A percentile compares a stretch with the other conserved stretches of the same genome.
Evolutionary conservation across 2,329 filamentous ascomycete genomes (phyloP).

Genomic region (Leptodontidium sp.): DNA sequence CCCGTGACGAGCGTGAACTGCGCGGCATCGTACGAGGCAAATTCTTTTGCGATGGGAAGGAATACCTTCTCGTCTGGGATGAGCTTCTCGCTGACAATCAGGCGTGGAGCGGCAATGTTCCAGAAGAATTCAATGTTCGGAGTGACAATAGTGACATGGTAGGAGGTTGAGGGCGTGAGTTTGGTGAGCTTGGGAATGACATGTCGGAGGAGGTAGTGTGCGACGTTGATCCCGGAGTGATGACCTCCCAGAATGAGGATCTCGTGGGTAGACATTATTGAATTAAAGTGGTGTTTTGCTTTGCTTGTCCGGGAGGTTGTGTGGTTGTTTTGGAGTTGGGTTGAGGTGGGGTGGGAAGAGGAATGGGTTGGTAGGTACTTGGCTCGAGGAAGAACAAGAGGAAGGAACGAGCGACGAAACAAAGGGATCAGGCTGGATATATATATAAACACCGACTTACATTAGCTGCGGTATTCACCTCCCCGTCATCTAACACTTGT

Average conservation of each 20-base stretch:
- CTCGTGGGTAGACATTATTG: conserved; percentile 28
- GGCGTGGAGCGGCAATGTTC: conserved; percentile 60
- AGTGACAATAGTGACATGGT: conserved; percentile 62
- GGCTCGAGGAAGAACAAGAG: neutral
- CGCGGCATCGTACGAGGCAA: conserved; percentile 57
- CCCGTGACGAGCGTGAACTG: conserved; percentile 60
- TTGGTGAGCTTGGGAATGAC: conserved; percentile 50
- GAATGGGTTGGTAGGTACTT: neutral
- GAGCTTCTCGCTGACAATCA: conserved; percentile 56
- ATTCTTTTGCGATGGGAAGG: conserved; percentile 56
- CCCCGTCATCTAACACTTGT: neutral
- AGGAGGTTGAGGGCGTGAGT: conserved; percentile 43
- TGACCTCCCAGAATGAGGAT: conserved; percentile 62
- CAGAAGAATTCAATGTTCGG: conserved; percentile 62
- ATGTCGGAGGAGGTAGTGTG: conserved; percentile 61
- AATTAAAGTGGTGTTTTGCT: neutral
- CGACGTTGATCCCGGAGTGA: conserved; percentile 57
- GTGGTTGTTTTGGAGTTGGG: neutral
- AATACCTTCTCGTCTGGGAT: conserved; percentile 58
- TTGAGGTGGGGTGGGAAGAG: neutral
- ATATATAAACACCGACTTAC: neutral
- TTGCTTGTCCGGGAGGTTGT: neutral
- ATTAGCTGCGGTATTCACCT: neutral
- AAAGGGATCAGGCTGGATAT: neutral
- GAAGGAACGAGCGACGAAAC: neutral